Conservation (phyloP, 805 yeast genomes). For the Sungouiella thailandica region DNA sequence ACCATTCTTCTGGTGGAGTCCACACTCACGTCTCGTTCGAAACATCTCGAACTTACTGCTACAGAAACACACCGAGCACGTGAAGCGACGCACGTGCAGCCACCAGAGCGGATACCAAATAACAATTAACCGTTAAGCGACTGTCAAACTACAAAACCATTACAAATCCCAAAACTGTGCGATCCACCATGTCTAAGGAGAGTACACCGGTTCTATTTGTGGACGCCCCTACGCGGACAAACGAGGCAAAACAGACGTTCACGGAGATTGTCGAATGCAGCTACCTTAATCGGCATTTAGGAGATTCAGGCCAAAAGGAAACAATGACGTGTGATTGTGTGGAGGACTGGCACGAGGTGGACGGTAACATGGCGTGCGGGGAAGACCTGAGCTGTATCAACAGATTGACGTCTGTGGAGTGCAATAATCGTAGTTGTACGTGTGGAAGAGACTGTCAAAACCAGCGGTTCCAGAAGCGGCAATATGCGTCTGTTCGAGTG, state of each 20-base stretch:
- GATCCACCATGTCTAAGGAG: slow-evolving; percentile 4
- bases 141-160: too few relatives aligned
- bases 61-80: too few relatives aligned
- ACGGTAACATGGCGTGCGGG: slow-evolving; percentile 64
- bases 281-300: slow-evolving; percentile 58
- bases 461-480: slow-evolving; percentile 77
- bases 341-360: slow-evolving; percentile 42
- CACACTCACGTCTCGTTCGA: too few relatives aligned
- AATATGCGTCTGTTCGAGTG: slow-evolving; percentile 76
- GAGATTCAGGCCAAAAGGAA: slow-evolving; percentile 72
- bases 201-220: slow-evolving; percentile 23
- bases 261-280: slow-evolving; percentile 51
- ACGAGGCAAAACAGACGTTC: slow-evolving; percentile 63
- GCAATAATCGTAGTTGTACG: slow-evolving; percentile 59
- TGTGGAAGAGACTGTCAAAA: slow-evolving; percentile 83
- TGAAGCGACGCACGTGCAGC: too few relatives aligned
- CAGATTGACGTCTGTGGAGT: slow-evolving; percentile 86
- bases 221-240: slow-evolving; percentile 53
- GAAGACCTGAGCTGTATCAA: slow-evolving; percentile 88
- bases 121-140: too few relatives aligned
- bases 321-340: slow-evolving; percentile 88
- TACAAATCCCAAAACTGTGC: too few relatives aligned
- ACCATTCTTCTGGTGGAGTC: too few relatives aligned
- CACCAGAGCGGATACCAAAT: too few relatives aligned
- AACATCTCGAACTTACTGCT: too few relatives aligned